Conservation (phyloP, 2,329 filamentous ascomycete species). For the Periconia sp. region DNA sequence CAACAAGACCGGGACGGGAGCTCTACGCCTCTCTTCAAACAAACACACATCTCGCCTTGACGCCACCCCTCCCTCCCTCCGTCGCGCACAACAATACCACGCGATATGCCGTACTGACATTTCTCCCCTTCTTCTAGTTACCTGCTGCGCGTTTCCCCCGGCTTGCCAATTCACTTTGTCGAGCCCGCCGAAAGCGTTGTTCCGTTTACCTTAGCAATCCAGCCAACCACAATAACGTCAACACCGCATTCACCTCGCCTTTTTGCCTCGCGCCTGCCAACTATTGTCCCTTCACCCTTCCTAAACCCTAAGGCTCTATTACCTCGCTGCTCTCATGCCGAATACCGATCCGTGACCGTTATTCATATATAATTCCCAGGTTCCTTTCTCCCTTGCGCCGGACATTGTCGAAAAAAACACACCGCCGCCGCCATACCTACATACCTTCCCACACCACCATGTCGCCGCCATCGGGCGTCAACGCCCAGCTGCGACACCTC, state of each 20-base stretch:
- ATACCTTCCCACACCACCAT: slow-evolving; percentile 46
- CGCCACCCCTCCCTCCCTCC: slow-evolving; percentile 5
- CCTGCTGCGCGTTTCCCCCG: slow-evolving; percentile 16
- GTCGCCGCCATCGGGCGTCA: slow-evolving; percentile 60
- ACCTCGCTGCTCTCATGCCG: slow-evolving; percentile 30
- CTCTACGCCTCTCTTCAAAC: slow-evolving; percentile 21
- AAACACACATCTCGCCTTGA: slow-evolving; percentile 9
- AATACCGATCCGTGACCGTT: slow-evolving; percentile 13
- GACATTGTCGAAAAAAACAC: slow-evolving; percentile 9
- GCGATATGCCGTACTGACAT: slow-evolving; percentile 18
- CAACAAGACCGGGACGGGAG: slow-evolving; percentile 30
- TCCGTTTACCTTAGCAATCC: slow-evolving; percentile 28
- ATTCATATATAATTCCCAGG: neutral
- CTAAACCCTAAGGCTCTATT: neutral
- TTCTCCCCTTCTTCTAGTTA: slow-evolving; percentile 5
- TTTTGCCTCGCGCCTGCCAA: slow-evolving; percentile 3
- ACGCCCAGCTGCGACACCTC: slow-evolving; percentile 64
- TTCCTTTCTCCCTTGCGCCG: slow-evolving; percentile 7
- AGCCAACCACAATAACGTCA: slow-evolving; percentile 8
- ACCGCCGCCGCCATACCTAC: slow-evolving; percentile 20
- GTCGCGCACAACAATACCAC: slow-evolving; percentile 9
- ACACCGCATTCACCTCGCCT: slow-evolving; percentile 19
- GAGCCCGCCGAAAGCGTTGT: slow-evolving; percentile 35
- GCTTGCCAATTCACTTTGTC: slow-evolving; percentile 44
- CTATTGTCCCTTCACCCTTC: too few relatives aligned